Evolutionary conservation across 371 early-diverging fungal species (phyloP), one percentile per base, ranked within the genome.

Genomic region (Lichtheimia hyalospora): DNA sequence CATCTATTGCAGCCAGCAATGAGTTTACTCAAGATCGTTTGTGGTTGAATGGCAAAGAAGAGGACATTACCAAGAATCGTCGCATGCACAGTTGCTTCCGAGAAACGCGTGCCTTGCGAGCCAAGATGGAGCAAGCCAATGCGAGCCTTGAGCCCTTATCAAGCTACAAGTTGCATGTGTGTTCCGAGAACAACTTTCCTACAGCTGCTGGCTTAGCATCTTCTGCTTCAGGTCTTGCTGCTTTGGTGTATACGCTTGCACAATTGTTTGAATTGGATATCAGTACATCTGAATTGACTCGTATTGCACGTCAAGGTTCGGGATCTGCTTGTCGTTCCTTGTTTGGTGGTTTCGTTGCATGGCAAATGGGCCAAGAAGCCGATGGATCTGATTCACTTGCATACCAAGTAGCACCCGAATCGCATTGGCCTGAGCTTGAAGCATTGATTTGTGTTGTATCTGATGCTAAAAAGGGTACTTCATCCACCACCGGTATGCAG

Each of bases 201-300:
- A 97, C 99, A 6, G 98, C 98, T 39, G 98, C 98, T 7, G 99
- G 99, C n/a, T 81, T 99, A 42, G 99, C 99, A n/a, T 97, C 97
- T 46, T 96, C 96, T 16, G 99, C 99, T 15, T 94, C 96, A 13
- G 99, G 99, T 3, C 93, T 94, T 54, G 96, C 99, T 20, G 95
- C 95, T 61, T 82, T 99, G 43, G 96, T 95, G 42, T 91, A 83
- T 59, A 92, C 95, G 0, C 70, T 99, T 53, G 81, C 94, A 41
- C 69, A 89, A 63, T 81, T 96, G 52, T 94, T 87, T 67, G 82
- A 89, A 52, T 77, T 93, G 59, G 81, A 85, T 8, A 75, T 88
- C 60, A 71, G 82, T 24, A 73, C 79, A 21, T 81, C 90, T 27
- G 91, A 95, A 48, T 67, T 98, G 40, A 95, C 96, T 27, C 83